A percentile compares a stretch with the other conserved stretches of the same genome.
Conservation (phyloP, 495 filamentous ascomycete genomes). For the Cercophora sp. region DNA sequence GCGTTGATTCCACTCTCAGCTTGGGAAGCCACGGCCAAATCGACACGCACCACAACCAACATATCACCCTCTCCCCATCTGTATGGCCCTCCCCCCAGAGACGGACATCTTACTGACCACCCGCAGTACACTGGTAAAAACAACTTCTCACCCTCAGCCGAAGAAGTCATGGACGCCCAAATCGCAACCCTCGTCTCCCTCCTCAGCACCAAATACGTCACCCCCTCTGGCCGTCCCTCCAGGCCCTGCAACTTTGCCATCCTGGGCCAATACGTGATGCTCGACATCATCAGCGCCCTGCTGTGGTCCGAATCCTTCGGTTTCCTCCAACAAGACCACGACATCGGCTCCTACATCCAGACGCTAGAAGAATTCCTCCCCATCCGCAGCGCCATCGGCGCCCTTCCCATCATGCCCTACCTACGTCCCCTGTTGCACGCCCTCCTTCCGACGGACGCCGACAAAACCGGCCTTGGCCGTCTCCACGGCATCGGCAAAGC, state of each 20-base stretch:
- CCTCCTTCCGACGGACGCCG: neutral
- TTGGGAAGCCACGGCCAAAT: neutral
- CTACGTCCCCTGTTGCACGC: neutral
- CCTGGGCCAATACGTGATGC: slow-evolving; percentile 50
- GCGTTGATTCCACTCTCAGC: neutral
- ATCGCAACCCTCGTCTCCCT: slow-evolving; percentile 37
- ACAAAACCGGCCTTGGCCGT: neutral
- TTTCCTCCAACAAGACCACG: slow-evolving; percentile 51
- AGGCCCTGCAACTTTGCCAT: slow-evolving; percentile 47
- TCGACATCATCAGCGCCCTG: slow-evolving; percentile 60
- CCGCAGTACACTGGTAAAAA: neutral
- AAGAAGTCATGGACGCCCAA: slow-evolving; percentile 33
- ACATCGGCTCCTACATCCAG: slow-evolving; percentile 52
- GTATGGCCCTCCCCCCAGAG: too few species aligned
- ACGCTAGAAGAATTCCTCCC: slow-evolving; percentile 38
- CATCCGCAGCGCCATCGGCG: neutral
- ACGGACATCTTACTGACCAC: neutral
- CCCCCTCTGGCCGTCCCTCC: neutral
- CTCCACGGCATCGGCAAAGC: neutral
- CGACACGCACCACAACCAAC: neutral
- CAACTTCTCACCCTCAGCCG: neutral
- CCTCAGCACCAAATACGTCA: slow-evolving; percentile 43
- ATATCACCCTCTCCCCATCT: neutral
- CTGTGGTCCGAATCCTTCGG: slow-evolving; percentile 60
- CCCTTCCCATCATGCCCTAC: neutral